A percentile compares a stretch with the other conserved stretches of the same genome.
Conservation (phyloP, 805 yeast genomes). For the Groenewaldozyma salmanticensis region DNA sequence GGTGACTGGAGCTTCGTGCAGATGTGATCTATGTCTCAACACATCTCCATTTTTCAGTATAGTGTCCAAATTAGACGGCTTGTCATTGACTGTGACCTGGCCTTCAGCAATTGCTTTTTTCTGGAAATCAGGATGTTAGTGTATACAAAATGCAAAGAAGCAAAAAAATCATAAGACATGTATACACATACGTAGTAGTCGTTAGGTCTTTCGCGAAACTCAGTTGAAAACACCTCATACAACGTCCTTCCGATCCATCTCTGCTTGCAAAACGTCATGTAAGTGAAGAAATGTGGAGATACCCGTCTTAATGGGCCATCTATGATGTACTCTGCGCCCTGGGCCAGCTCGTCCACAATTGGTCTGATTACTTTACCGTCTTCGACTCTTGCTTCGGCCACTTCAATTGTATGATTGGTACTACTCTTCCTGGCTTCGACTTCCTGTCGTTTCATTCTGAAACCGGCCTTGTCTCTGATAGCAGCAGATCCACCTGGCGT, state of each 20-base stretch:
- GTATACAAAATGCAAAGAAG: background rate
- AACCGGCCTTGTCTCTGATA: background rate
- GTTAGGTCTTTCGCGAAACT: constrained; percentile 71
- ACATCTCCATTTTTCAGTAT: constrained; percentile 74
- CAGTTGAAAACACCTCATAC: constrained; percentile 70
- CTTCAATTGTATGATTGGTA: background rate
- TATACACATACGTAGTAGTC: constrained; percentile 42
- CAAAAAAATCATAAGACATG: background rate
- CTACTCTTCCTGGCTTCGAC: background rate
- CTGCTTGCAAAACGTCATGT: constrained; percentile 80
- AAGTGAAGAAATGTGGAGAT: constrained; percentile 80
- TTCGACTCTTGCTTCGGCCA: background rate
- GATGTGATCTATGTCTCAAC: constrained; percentile 71
- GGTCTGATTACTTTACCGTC: constrained; percentile 1
- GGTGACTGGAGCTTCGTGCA: constrained; percentile 87
- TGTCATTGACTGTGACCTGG: constrained; percentile 60
- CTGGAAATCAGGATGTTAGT: constrained; percentile 8
- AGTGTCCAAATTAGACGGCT: constrained; percentile 54
- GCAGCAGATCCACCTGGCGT: background rate
- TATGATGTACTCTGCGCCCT: constrained; percentile 28
- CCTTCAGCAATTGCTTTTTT: constrained; percentile 58
- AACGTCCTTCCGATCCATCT: constrained; percentile 86
- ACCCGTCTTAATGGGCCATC: constrained; percentile 52
- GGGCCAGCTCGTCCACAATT: constrained; percentile 25
- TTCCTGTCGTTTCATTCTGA: constrained; percentile 2